These are phyloP conservation scores for Medicago ruthenica DNA, from an alignment of 306 rosid genomes.

Conservation along the genomic window DNA sequence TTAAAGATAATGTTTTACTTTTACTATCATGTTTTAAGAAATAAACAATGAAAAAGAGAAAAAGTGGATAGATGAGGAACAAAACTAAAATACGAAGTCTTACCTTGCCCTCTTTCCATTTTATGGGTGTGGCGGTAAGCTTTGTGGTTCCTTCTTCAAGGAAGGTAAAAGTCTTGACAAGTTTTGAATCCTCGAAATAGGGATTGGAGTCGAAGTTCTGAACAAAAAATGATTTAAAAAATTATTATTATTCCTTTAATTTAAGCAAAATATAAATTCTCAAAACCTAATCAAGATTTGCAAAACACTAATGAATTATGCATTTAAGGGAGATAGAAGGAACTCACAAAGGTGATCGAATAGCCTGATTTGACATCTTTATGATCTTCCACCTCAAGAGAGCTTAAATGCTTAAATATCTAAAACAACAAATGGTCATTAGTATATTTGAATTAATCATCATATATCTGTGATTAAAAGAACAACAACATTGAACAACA, in stretches of 20 bases:
- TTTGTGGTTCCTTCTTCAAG: conserved; percentile 89
- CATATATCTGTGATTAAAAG: neutral
- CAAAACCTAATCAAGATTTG: neutral
- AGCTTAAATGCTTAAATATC: conserved; percentile 84
- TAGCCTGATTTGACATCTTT: conserved; percentile 95
- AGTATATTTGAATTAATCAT: conserved; percentile 18
- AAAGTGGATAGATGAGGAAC: neutral
- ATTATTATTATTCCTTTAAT: conserved; percentile 2
- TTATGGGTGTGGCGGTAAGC: conserved; percentile 80
- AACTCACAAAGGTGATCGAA: conserved; percentile 83
- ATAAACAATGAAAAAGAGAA: neutral
- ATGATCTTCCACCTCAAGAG: conserved; percentile 90
- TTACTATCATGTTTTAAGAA: conserved; percentile 17
- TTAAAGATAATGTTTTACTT: neutral
- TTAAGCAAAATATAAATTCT: neutral
- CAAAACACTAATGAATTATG: neutral
- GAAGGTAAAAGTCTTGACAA: conserved; percentile 81
- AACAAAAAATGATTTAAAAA: conserved; percentile 32
- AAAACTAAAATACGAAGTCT: conserved; percentile 15
- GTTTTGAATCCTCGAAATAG: conserved; percentile 82
- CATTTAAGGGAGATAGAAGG: neutral
- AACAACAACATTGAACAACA: neutral
- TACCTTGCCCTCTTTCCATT: conserved; percentile 97
- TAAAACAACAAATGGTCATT: conserved; percentile 40
- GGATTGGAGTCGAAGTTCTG: conserved; percentile 89